phyloP scores from a whole-genome alignment of 768 basidiomycete genomes.

The Mrakia blollopis region DNA sequence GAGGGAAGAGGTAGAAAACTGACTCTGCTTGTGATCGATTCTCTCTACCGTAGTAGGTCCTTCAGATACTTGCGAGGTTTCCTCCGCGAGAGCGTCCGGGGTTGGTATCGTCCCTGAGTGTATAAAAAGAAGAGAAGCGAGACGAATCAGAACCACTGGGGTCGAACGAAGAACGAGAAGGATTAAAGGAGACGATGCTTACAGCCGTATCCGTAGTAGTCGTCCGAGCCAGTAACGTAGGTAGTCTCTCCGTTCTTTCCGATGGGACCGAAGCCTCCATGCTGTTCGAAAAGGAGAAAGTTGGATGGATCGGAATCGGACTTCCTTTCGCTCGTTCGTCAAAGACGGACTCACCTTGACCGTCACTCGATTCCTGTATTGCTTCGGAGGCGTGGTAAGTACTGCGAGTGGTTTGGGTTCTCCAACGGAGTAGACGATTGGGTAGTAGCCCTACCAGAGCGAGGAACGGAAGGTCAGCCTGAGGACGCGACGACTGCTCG shows the following conservation, averaged over 20 bases:
- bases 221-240: not conserved
- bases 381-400: not conserved
- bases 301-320: no score
- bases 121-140: no score
- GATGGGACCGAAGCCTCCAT: not conserved
- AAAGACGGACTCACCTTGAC: not conserved
- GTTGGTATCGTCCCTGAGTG: not conserved
- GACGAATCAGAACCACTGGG: no score
- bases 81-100: not conserved
- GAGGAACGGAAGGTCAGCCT: not conserved
- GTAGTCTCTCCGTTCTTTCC: not conserved
- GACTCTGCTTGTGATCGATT: not conserved
- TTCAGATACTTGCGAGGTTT: not conserved
- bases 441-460: not conserved
- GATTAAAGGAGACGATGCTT: no score
- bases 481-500: not conserved
- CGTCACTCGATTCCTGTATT: slow-evolving; percentile 5
- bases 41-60: not conserved
- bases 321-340: no score
- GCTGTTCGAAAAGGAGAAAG: not conserved
- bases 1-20: not conserved
- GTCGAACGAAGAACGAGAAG: no score
- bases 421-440: slow-evolving; percentile 3
- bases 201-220: slow-evolving; percentile 11
- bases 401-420: not conserved